Percentiles rank a stretch among this genome's conserved stretches.
Evolutionary conservation across 805 yeast species (phyloP).

Genomic region (Teunomyces barrocoloradensis): DNA sequence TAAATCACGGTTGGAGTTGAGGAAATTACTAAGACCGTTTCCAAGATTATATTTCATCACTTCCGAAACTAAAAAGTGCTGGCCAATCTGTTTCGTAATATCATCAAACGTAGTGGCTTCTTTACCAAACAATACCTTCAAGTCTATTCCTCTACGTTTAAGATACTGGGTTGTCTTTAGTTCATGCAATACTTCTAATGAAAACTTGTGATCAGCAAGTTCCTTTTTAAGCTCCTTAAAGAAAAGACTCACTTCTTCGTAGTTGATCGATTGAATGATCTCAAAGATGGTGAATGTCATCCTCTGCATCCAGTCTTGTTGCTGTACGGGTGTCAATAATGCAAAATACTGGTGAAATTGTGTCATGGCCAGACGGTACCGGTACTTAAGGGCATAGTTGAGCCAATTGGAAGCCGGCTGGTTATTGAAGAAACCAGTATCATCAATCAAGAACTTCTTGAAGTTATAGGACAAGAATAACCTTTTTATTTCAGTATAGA

Average conservation of each 20-base stretch:
- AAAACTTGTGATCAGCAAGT: conserved; percentile 6
- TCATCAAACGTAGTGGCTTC: neutral
- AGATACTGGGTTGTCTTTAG: neutral
- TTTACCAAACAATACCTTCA: neutral
- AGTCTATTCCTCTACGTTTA: neutral
- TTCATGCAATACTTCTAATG: conserved; percentile 4
- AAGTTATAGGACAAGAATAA: conserved; percentile 10
- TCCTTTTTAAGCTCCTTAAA: conserved; percentile 4
- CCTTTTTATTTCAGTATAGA: neutral
- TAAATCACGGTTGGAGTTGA: conserved; percentile 5
- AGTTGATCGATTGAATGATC: conserved; percentile 11
- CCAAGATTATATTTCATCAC: conserved; percentile 10
- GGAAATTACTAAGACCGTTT: conserved; percentile 9
- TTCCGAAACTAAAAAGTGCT: neutral
- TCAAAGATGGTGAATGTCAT: conserved; percentile 8
- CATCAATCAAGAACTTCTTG: conserved; percentile 9
- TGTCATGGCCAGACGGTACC: conserved; percentile 3
- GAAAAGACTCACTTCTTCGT: conserved; percentile 11
- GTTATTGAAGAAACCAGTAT: conserved; percentile 6
- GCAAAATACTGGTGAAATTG: conserved; percentile 22
- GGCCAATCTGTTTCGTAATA: neutral
- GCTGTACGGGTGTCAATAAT: conserved; percentile 5
- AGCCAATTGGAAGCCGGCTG: conserved; percentile 4
- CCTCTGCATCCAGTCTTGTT: conserved; percentile 10
- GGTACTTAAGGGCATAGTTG: neutral